Percentiles rank a stretch among this genome's conserved stretches.
These are phyloP conservation scores for Yarrowia bubula DNA, from an alignment of 805 yeast genomes.

Conservation along the genomic window DNA sequence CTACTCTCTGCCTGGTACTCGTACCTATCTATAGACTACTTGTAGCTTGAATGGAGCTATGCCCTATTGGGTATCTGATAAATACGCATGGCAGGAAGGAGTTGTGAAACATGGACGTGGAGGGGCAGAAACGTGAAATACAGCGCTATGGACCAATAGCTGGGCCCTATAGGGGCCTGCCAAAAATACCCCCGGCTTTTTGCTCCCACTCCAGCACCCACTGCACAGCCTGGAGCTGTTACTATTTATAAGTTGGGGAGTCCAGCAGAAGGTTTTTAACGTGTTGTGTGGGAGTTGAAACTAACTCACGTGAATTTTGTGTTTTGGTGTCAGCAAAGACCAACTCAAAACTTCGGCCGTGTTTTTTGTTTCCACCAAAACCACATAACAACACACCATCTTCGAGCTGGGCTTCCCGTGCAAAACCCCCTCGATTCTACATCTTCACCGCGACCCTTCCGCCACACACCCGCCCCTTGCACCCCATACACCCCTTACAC, in stretches of 20 bases:
- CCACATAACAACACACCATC: not conserved
- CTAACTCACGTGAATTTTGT: constrained; percentile 24
- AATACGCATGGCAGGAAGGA: not conserved
- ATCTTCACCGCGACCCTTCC: constrained; percentile 10
- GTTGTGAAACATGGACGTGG: not conserved
- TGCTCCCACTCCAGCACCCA: not conserved
- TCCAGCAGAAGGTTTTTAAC: not conserved
- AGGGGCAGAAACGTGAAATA: not conserved
- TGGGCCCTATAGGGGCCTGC: too few relatives aligned
- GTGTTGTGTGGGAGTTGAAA: constrained; percentile 13
- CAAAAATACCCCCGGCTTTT: not conserved
- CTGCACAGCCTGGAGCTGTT: not conserved
- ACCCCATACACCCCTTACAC: not conserved
- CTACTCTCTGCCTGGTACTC: too few relatives aligned
- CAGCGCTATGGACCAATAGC: too few relatives aligned
- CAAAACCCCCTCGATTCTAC: not conserved
- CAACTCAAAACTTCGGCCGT: not conserved
- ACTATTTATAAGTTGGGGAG: constrained; percentile 1
- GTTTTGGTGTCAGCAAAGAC: constrained; percentile 19
- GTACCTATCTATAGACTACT: too few relatives aligned
- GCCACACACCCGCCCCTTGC: not conserved
- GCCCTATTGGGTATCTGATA: constrained; percentile 5
- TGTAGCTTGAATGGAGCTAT: not conserved
- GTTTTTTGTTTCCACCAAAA: not conserved
- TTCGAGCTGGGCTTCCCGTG: too few relatives aligned